phyloP scores from a whole-genome alignment of 768 basidiomycete genomes.

The Solioccasus polychromus region DNA sequence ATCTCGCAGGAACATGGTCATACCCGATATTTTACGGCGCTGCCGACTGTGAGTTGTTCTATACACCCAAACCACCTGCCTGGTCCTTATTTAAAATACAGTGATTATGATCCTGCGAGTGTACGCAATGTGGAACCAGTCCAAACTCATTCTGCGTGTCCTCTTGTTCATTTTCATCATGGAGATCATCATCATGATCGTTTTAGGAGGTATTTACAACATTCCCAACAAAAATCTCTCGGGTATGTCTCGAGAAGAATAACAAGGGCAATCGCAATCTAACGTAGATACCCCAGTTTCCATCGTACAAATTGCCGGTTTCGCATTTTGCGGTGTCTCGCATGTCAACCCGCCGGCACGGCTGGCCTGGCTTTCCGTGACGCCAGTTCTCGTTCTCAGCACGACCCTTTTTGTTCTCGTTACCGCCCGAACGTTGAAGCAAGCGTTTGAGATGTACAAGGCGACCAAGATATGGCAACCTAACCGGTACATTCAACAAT shows the following conservation, averaged over 20 bases:
- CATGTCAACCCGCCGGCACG: not conserved
- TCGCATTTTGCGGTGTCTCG: not conserved
- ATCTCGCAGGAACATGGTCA: constrained; percentile 4
- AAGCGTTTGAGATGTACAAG: constrained; percentile 4
- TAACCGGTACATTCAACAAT: constrained; percentile 3
- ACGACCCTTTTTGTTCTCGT: constrained; percentile 4
- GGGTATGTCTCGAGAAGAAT: constrained; percentile 1
- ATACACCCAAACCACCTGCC: not conserved
- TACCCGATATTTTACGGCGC: constrained; percentile 12
- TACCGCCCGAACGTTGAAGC: not conserved
- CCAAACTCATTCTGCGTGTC: constrained; percentile 2
- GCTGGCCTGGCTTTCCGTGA: not conserved
- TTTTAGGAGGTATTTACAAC: not conserved
- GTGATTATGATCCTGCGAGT: constrained; percentile 22
- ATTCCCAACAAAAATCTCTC: not conserved
- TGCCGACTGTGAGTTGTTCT: constrained; percentile 15
- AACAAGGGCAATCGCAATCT: not conserved
- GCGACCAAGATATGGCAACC: constrained; percentile 4
- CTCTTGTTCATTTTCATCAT: constrained; percentile 3
- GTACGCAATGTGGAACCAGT: constrained; percentile 12
- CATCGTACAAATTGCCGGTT: not conserved
- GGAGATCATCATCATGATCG: not conserved
- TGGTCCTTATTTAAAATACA: not conserved
- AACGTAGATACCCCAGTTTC: not conserved
- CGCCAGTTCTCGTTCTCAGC: constrained; percentile 5